Conservation (phyloP, 441 rosid genomes). For the Bruguiera hainesii region DNA sequence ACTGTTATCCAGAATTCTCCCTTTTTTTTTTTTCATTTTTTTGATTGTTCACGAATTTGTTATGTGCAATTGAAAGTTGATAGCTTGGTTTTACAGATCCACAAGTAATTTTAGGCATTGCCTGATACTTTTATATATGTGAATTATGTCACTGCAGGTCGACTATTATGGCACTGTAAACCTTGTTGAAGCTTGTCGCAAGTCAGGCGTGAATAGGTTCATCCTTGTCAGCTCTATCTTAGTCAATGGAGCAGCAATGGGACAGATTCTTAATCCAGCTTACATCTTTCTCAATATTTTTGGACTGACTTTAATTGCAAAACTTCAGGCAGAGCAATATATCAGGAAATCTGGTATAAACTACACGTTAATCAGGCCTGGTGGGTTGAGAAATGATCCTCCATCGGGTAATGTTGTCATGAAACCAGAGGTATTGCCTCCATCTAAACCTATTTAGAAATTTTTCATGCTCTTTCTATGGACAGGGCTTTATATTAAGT, state of each 20-base stretch:
- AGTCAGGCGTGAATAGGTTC: constrained; percentile 59
- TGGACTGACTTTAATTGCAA: constrained; percentile 77
- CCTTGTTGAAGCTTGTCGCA: constrained; percentile 83
- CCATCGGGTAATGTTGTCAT: constrained; percentile 73
- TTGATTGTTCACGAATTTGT: neutral
- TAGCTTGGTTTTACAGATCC: neutral
- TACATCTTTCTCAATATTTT: constrained; percentile 77
- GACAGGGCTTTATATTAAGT: neutral
- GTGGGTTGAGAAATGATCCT: constrained; percentile 78
- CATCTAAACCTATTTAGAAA: neutral
- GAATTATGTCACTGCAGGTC: constrained; percentile 36
- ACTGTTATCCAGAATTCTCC: neutral
- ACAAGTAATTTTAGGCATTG: neutral
- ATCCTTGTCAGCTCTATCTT: constrained; percentile 78
- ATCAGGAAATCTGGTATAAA: constrained; percentile 71
- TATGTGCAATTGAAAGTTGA: neutral
- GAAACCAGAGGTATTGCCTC: constrained; percentile 66
- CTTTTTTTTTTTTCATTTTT: neutral
- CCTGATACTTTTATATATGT: neutral
- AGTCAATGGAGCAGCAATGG: constrained; percentile 95
- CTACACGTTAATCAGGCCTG: constrained; percentile 82
- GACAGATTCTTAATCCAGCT: constrained; percentile 85
- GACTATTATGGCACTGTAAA: constrained; percentile 80
- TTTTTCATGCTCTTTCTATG: neutral
- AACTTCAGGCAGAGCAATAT: constrained; percentile 86